Base-by-base conservation (phyloP, 306 rosid genomes). In the Alnus rubra region DNA sequence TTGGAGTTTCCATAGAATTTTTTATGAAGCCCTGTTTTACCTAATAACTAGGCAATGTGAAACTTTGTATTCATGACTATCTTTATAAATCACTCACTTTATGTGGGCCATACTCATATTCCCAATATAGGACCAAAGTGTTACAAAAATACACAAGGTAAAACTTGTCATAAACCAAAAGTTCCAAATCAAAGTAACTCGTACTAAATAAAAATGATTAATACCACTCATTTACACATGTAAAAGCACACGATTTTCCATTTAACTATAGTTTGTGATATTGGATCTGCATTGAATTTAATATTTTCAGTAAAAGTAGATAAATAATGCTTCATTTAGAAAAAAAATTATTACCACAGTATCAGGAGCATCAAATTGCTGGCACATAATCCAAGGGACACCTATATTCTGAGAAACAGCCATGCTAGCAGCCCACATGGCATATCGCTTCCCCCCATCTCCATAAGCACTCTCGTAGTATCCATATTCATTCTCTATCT, bases 311-410 rank as follows among this genome's bases (percentile, higher is more conserved):
- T 31, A 67, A 81, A 47, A 18, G 51, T 51, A 62, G 12, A n/a
- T 7, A 7, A 52, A 54, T 9, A 12, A 35, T 55, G 19, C 77
- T 65, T 47, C 70, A 83, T 64, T 51, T 65, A 60, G 37, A 69
- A 50, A 75, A 80, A 23, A 49, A 56, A 69, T 42, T 63, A 84
- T 69, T 77, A 94, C 98, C 94, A 94, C 98, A 81, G 94, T 87
- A 73, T 90, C 93, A 76, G 98, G 97, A 86, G 98, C 97, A 88
- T 94, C 98, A 83, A 78, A 92, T 80, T 92, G 98, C 76, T 92
- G 98, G 86, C 98, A 94, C 98, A 94, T 92, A 75, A 92, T 90
- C 98, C 97, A 92, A 77, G 97, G 97, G 76, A 92, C 94, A 7
- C 97, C 92, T n/a, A 69, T 88, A 80, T 94, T 90, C 78, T 90